Base-by-base conservation (phyloP, 345 rosid species). In the Citrus inodora region DNA sequence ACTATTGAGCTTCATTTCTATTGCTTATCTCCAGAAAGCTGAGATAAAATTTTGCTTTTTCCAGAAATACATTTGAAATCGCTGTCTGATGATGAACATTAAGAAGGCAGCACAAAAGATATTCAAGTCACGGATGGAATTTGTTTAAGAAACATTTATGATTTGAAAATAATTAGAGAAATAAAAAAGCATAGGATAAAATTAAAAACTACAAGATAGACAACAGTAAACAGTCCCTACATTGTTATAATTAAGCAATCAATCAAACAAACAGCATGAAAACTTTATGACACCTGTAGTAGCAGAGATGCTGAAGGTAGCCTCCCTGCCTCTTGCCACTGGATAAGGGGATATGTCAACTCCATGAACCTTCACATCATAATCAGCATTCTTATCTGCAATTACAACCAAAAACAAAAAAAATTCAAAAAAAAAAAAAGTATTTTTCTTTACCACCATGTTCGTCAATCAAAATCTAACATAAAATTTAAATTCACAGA, bases 241-340 rank as follows among this genome's bases (percentile, higher is more conserved):
- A 46, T 1, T 46, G 51, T 46, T 46, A 46, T 11, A 3, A 11
- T 46, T 53, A 53, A 53, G 61, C 4, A n/a, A 25, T 38, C 11
- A 60, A 60, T 17, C 8, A 48, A 67, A 60, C 22, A 64, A 38
- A 2, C 21, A 51, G 25, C 32, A 17, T 4, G 42, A 38, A 73
- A 77, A 28, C 6, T 33, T 38, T 27, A 25, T 17, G 38, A 51
- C 73, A 93, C 97, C 95, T 60, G 94, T 79, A 19, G 81, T 77
- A 24, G 97, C 92, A 73, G 90, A 75, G 80, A 93, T 89, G 77
- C 86, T 90, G 89, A 93, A 91, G 77, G 90, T 93, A 17, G 95
- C 88, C 37, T 83, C 77, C 48, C 61, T 60, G 78, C 94, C 94
- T 81, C 92, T 76, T 17, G 82, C 81, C 9, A 93, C 81, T 25